Evolutionary conservation across 2,329 filamentous ascomycete genomes (phyloP).

Genomic region (Clonostachys rhizophaga): DNA sequence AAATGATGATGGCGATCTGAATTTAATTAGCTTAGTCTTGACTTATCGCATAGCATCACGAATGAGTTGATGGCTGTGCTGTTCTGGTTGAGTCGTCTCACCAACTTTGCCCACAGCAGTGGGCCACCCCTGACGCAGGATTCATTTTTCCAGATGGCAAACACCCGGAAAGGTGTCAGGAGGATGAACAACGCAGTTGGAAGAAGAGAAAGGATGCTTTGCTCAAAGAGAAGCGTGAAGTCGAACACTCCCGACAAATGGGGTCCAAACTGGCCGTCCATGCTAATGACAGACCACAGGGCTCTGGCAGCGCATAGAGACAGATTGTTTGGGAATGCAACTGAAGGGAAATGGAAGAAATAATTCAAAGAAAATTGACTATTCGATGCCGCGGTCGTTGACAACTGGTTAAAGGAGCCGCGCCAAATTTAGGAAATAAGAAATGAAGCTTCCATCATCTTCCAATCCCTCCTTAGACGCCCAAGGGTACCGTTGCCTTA

Average conservation of each 20-base stretch:
- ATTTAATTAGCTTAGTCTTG: neutral
- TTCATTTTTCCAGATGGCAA: slow-evolving; percentile 5
- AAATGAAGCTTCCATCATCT: no score
- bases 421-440: no score
- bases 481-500: no score
- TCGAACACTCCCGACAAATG: slow-evolving; percentile 27
- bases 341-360: no score
- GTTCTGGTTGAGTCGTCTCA: slow-evolving; percentile 5
- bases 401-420: no score
- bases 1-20: neutral
- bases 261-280: slow-evolving; percentile 15
- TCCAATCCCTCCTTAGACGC: no score
- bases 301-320: no score
- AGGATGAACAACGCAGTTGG: slow-evolving; percentile 18
- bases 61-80: slow-evolving; percentile 8
- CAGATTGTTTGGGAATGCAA: no score
- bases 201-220: slow-evolving; percentile 20
- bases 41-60: slow-evolving; percentile 10
- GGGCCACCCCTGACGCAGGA: neutral
- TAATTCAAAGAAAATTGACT: no score
- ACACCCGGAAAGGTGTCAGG: slow-evolving; percentile 12
- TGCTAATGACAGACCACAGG: no score
- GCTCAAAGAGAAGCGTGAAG: slow-evolving; percentile 39
- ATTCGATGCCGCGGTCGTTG: no score
- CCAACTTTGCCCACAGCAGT: slow-evolving; percentile 12